Base-by-base conservation (phyloP, 2,329 filamentous ascomycete genomes). In the Waltergamsia citrina region DNA sequence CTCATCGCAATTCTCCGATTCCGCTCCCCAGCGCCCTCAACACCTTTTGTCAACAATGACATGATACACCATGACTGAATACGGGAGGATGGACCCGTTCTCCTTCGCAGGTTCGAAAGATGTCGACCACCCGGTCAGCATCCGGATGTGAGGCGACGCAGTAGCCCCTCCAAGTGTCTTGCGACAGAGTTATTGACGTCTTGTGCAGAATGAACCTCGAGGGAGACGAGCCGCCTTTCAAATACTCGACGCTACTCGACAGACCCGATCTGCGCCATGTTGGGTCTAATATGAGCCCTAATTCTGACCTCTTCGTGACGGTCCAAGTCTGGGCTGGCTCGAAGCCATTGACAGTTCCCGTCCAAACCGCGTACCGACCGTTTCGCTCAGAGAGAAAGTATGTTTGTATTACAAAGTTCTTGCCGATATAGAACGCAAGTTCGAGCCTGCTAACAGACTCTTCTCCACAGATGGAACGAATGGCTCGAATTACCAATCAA, bases 251-350 rank as follows among this genome's bases (percentile, higher is more conserved):
- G 2, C 72, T 96, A 17, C 63, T 95, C 29, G 74, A 81, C 41
- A 71, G 79, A 36, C 79, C 88, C 1, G 83, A 93, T 36, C 68
- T 96, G 20, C 78, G 87, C 43, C 84, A 96, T 53, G 72, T 92
- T 36, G 90, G 86, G 33, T 94, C 90, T 15, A 92, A 90, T 49
- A 74, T 79, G 41, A 87, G 84, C 56, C 67, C 81, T 1, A 66
- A 81, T 52, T 95, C 87, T 18, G 92, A 98, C 54, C 78, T 98
- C 31, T 95, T 90, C 52, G 80, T 94, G 32, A 95, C 88, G 1
- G 83, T 81, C 7, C 92, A 96, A 57, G 73, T 96, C 49, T 98
- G 90, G 82, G 85, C 88, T 10, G 87, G 93, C 49, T 95, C 88
- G 19, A 98, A 98, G 55, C 87, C 90, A 23, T 64, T 98, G 45